Percentiles rank a stretch among this genome's conserved stretches.
phyloP scores from a whole-genome alignment of 805 yeast genomes.

The Monosporozyma solicola region DNA sequence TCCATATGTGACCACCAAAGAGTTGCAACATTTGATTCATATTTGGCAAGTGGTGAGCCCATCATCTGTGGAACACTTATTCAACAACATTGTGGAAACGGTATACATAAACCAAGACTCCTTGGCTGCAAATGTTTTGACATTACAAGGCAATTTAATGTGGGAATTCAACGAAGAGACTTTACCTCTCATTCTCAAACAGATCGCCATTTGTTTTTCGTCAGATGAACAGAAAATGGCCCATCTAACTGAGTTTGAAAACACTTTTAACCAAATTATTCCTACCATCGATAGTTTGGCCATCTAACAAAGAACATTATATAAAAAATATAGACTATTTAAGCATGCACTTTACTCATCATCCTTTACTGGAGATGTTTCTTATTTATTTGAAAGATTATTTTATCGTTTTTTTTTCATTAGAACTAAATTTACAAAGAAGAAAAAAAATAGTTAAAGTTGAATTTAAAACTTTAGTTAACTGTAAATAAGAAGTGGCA shows the following conservation, averaged over 20 bases:
- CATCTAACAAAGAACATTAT: not conserved
- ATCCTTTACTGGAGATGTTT: not conserved
- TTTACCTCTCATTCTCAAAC: not conserved
- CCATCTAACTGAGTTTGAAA: not conserved
- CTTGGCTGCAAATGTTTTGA: conserved; percentile 2
- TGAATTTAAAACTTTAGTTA: not conserved
- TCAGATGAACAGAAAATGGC: not conserved
- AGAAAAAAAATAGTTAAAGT: not conserved
- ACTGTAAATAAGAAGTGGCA: not conserved
- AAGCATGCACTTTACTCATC: not conserved
- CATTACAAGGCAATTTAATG: conserved; percentile 1
- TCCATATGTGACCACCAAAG: conserved; percentile 13
- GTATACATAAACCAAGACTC: conserved; percentile 14
- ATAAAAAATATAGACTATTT: not conserved
- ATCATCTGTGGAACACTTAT: conserved; percentile 14
- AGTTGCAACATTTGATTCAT: conserved; percentile 14
- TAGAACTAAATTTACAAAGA: not conserved
- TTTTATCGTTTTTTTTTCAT: not conserved
- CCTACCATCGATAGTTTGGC: not conserved
- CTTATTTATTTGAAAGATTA: not conserved
- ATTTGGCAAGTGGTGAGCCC: conserved; percentile 20
- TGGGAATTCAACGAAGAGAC: conserved; percentile 1
- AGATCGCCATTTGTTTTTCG: not conserved
- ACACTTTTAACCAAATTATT: not conserved
- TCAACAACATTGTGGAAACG: conserved; percentile 28